Evolutionary conservation across 495 filamentous ascomycete species (phyloP), one percentile per base, ranked within the genome.

Genomic region (Daldinia loculata): DNA sequence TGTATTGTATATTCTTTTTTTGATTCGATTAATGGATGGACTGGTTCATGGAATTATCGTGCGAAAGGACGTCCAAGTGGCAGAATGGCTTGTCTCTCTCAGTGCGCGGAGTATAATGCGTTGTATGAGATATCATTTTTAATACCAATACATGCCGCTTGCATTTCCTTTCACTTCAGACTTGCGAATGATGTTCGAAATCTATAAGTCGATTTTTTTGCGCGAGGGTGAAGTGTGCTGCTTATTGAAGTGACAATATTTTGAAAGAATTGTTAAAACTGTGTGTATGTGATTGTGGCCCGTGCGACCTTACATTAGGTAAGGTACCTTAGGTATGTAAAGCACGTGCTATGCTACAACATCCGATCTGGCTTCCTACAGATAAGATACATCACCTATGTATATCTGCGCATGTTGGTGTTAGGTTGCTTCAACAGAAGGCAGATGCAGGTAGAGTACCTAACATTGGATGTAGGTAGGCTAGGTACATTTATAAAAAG

Each of bases 81-180:
- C 56, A 56, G 39, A 62, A 61, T 64, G 64, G n/a, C 15, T 30
- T 68, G 32, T 68, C 52, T 68, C 43, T 60, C 26, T 58, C 29
- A 14, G 27, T 62, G 34, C 32, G 55, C 57, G 6, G 36, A 56
- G 57, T 22, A 57, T 29, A 19, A 61, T 65, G 38, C 34, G 39
- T 68, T 34, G 61, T 36, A 53, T 59, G 29, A 63, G 32, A 66
- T 62, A 69, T 66, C 32, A 36, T 58, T 63, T 53, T 53, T 36
- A 34, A 53, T 39, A 24, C 39, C 41, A 59, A 62, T 59, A 66
- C n/a, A 62, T 62, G 34, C 48, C 56, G 29, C 36, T 53, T 53
- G 14, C 15, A 48, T 26, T 48, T 27, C 30, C 27, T 55, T 56
- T 62, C 27, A 26, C 15, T 11, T 29, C 6, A 24, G 55, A 51